Evolutionary conservation across 73 alveolate species (phyloP), one percentile per base, ranked within the genome.

Genomic region (Paramecium octaurelia): DNA sequence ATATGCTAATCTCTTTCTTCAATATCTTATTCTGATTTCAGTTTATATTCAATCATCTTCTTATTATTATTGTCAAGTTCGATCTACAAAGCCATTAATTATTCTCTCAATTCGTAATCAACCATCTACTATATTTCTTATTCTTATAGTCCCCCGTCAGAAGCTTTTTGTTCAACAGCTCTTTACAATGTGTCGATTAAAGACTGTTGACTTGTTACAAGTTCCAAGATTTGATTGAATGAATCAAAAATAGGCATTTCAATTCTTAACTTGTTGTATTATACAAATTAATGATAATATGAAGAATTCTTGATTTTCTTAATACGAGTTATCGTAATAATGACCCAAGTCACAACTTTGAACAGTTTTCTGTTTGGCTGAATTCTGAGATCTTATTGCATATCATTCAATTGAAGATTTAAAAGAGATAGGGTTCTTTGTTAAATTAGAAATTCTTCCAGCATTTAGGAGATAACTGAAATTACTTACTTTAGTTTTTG

Each of bases 381-480:
- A 3, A 20, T 2, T 11, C 20, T 43, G 11, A 44, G 91, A 18
- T 44, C 91, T 12, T 46, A 23, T 48, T 44, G 11, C 46, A 80
- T 43, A 0, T 48, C 21, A 44, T 42, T 80, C n/a, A 48, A 80
- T 10, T 80, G 10, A 20, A 18, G 44, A 80, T 73, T 73, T 21
- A 80, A 44, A 6, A 31, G 12, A 8, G 20, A 23, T 6, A 80
- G 12, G n/a, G 10, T 21, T 20, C n/a, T 31, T 31, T 27, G 24
- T 21, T 80, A 80, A 10, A 23, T 44, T n/a, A 80, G 20, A 48
- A 80, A 80, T 80, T 80, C 91, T 24, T 80, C 91, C 6, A 80
- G 4, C 34, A 80, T 40, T 44, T 80, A 80, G 8, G 50, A 8
- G 4, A 80, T 40, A 24, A 80, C 27, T 24, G 34, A 23, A 24